Base-by-base conservation (phyloP, 2,329 filamentous ascomycete genomes). In the Hypoxylon sp. region DNA sequence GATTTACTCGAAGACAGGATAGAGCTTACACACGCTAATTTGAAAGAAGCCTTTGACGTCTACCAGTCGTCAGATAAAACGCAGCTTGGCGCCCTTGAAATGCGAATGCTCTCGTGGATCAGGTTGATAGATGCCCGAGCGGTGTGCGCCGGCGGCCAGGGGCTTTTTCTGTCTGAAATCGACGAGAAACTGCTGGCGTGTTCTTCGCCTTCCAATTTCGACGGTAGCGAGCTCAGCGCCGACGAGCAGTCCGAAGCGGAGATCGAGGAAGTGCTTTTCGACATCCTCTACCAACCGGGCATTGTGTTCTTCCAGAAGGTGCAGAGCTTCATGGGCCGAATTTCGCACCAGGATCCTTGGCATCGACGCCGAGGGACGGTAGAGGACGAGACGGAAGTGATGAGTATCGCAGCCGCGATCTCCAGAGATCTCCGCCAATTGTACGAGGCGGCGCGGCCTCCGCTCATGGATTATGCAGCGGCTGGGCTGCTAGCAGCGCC, bases 241-340 rank as follows among this genome's bases (percentile, higher is more conserved):
- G 70, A 65, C 26, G 60, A 59, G 66, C 65, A 52, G 57, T 64
- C 71, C 1, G 73, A 78, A 20, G 70, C 74, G 10, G 79, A 81
- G 50, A 79, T 79, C 11, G 81, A 85, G 50, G 82, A 86, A 41
- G 79, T 83, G 1, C 73, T 87, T 0, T 86, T 85, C 61, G 82
- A 86, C 61, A 79, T 84, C 0, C 72, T 86, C 2, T 85, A 85
- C 64, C 81, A 84, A n/a, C 84, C 84, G 0, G 84, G 84, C 0
- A 80, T 85, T 19, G 75, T 83, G 2, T 87, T 87, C 71, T 87
- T 84, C 65, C 84, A 87, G 56, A 84, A 85, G 62, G 82, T 86
- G 0, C 84, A 85, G 69, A 83, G 81, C 32, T 85, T 86, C 69
- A 85, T 85, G 76, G 84, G 84, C 1, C 79, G 83, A 4, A 85